Evolutionary conservation across 768 basidiomycete species (phyloP), one percentile per base, ranked within the genome.

Genomic region (Suillus clintonianus): DNA sequence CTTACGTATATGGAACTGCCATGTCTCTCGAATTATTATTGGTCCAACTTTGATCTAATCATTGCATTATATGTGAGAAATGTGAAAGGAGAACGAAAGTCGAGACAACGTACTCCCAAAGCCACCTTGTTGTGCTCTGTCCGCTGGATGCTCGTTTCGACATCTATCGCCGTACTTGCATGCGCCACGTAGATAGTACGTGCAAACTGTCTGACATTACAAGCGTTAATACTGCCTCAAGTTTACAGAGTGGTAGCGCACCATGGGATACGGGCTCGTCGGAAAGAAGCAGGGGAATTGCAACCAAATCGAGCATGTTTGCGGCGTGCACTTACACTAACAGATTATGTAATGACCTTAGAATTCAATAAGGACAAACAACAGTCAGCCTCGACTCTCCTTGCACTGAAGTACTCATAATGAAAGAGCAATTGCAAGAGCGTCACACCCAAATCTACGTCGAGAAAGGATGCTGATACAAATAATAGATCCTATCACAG

Each of bases 161-260:
- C 91, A 92, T 41, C 74, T 76, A 57, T 80, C 76, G 4, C 91
- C 91, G 68, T 88, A 92, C 68, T 79, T 85, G 77, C 91, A 92
- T 41, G 77, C 69, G 8, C 90, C 91, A 17, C 85, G 83, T 48
- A 88, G 70, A 70, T 82, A 91, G 74, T 79, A 92, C 53, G 81
- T 77, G 69, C 90, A 92, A 0, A 89, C 82, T 8, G 72, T 72
- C 89, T 90, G 47, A 43, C 5, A 53, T 37, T 48, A 66, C 11
- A 27, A 27, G 10, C 5, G 56, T 57, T 41, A 57, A 42, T 41
- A 39, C 11, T 42, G 39, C 39, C 24, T 39, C 9, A n/a, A 41
- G 36, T 37, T 57, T 5, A 41, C 56, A 27, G 39, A 41, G 10
- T 41, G 39, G 17, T 27, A 41, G 14, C 56, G 39, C 37, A 57